These are phyloP conservation scores for Boeremia exigua DNA, from an alignment of 2,329 filamentous ascomycete species.

Conservation along the genomic window DNA sequence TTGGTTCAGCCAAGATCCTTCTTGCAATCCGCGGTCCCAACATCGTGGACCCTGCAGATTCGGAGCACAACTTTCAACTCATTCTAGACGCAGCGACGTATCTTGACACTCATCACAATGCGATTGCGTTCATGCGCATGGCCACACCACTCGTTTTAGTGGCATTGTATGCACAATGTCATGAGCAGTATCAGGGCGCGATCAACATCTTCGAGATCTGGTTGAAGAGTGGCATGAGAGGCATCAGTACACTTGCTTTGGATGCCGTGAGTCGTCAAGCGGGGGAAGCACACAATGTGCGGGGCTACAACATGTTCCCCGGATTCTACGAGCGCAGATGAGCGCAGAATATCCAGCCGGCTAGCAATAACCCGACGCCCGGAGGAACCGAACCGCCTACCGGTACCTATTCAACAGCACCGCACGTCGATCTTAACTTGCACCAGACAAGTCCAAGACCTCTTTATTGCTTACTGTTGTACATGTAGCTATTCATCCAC, in stretches of 20 bases:
- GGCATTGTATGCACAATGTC: conserved; percentile 27
- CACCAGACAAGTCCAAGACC: background rate
- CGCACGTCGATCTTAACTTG: background rate
- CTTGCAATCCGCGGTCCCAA: background rate
- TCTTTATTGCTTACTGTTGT: background rate
- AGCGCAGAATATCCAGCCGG: background rate
- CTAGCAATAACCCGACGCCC: background rate
- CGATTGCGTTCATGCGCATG: conserved; percentile 42
- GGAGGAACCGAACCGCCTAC: background rate
- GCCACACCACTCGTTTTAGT: conserved; percentile 38
- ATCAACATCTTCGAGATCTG: conserved; percentile 29
- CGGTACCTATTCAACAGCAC: background rate
- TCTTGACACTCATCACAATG: conserved; percentile 27
- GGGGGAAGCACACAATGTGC: background rate
- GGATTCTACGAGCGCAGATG: background rate
- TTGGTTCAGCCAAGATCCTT: background rate
- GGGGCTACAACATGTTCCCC: background rate
- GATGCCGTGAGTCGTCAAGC: conserved; percentile 4
- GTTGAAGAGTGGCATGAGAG: conserved; percentile 31
- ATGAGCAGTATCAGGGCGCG: conserved; percentile 23
- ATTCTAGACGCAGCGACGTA: conserved; percentile 33
- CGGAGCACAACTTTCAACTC: background rate
- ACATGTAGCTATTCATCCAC: background rate
- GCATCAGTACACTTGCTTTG: conserved; percentile 37
- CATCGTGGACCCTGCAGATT: background rate